These are phyloP conservation scores for Mycena citricolor DNA, from an alignment of 1,284 basidiomycete species.

Conservation along the genomic window DNA sequence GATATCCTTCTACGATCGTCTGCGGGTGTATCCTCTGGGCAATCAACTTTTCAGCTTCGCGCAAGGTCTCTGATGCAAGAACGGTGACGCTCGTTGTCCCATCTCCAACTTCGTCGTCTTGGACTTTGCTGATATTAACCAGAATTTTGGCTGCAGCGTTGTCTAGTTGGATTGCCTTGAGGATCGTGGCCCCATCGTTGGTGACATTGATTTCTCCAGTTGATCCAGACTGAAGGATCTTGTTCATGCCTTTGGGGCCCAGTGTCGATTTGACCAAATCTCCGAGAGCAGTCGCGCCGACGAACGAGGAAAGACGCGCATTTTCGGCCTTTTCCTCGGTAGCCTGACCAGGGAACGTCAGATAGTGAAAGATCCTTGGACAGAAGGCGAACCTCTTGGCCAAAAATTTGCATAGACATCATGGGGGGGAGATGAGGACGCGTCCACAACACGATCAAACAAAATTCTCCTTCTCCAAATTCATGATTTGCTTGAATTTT, in stretches of 20 bases:
- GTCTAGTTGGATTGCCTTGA: slow-evolving; percentile 96
- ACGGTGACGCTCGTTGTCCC: slow-evolving; percentile 97
- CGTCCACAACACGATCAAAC: slow-evolving; percentile 7
- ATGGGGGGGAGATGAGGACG: slow-evolving; percentile 7
- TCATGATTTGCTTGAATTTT: too few relatives aligned
- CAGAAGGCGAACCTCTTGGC: slow-evolving; percentile 19
- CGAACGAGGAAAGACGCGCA: slow-evolving; percentile 96
- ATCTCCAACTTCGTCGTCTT: slow-evolving; percentile 99
- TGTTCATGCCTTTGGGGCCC: slow-evolving; percentile 97
- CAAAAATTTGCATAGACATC: slow-evolving; percentile 38
- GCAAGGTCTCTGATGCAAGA: slow-evolving; percentile 85
- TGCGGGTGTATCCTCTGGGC: slow-evolving; percentile 95
- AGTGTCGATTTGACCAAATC: slow-evolving; percentile 98
- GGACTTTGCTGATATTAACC: slow-evolving; percentile 99
- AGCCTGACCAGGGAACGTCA: slow-evolving; percentile 51
- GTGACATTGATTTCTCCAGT: slow-evolving; percentile 95
- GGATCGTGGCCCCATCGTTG: slow-evolving; percentile 98
- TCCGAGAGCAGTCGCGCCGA: slow-evolving; percentile 94
- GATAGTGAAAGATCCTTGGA: not conserved
- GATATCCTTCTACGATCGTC: slow-evolving; percentile 98
- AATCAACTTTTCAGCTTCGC: slow-evolving; percentile 97
- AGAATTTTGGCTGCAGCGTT: slow-evolving; percentile 99
- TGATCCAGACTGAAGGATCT: slow-evolving; percentile 90
- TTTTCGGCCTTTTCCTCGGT: slow-evolving; percentile 99
- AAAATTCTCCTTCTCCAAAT: not conserved